Conservation (phyloP, 148 eudicot genomes). For the Dianthus caryophyllus region DNA sequence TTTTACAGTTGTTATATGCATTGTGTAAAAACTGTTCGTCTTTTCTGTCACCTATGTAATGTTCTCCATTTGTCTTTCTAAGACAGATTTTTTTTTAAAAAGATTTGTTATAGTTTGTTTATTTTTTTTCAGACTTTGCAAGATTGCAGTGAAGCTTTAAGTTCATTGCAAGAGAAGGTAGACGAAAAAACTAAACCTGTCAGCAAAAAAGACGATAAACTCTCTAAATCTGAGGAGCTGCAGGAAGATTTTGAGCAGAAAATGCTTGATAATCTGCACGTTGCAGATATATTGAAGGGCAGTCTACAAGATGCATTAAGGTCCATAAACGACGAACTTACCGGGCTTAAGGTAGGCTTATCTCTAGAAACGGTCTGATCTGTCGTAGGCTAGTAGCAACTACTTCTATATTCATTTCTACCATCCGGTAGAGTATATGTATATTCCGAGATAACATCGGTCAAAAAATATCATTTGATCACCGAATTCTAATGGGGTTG, state of each 20-base stretch:
- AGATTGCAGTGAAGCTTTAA: conserved; percentile 56
- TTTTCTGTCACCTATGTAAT: neutral
- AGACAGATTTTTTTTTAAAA: neutral
- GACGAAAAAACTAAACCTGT: conserved; percentile 31
- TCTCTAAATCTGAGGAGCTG: conserved; percentile 38
- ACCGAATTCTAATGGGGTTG: too few species aligned
- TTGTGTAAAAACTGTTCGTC: too few species aligned
- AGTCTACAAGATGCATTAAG: conserved; percentile 59
- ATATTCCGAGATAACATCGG: too few species aligned
- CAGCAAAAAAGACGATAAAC: conserved; percentile 28
- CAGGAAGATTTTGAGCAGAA: conserved; percentile 45
- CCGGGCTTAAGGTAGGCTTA: conserved; percentile 30
- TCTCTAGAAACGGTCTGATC: neutral
- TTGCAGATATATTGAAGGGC: conserved; percentile 51
- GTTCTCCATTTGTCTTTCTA: neutral
- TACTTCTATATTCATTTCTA: too few species aligned
- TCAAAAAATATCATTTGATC: too few species aligned
- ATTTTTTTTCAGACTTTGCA: too few species aligned
- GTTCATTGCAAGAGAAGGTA: conserved; percentile 25
- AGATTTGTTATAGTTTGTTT: neutral
- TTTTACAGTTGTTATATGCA: too few species aligned
- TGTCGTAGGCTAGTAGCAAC: too few species aligned
- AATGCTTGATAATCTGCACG: conserved; percentile 77
- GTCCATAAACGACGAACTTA: conserved; percentile 39
- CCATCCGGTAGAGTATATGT: too few species aligned